Percentiles rank a stretch among this genome's conserved stretches.
These are phyloP conservation scores for Micractinium conductrix DNA, from an alignment of 139 green algal genomes.

Conservation along the genomic window DNA sequence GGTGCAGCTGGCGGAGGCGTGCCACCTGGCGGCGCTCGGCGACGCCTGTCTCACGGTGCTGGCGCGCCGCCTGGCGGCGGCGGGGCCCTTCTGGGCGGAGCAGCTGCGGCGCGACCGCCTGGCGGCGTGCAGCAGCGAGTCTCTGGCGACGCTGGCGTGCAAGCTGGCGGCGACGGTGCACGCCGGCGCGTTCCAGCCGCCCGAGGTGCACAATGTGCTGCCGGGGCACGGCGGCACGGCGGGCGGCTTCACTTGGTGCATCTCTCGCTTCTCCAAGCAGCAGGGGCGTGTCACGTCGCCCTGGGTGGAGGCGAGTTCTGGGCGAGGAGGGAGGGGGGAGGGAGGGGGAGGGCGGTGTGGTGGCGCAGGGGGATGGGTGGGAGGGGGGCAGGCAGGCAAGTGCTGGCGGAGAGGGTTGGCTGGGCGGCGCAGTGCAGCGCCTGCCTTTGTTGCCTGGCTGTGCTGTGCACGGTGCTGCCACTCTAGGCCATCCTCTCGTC, in stretches of 20 bases:
- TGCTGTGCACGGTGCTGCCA: no score
- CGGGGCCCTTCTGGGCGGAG: conserved; percentile 14
- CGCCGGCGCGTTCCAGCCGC: conserved; percentile 26
- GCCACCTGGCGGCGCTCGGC: conserved; percentile 1
- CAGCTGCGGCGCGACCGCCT: conserved; percentile 6
- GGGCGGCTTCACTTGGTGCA: conserved; percentile 26
- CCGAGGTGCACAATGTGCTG: not conserved
- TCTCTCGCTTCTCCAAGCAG: conserved; percentile 20
- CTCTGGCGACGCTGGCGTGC: conserved; percentile 18
- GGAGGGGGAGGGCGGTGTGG: not conserved
- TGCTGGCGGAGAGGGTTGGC: not conserved
- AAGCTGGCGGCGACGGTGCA: conserved; percentile 27
- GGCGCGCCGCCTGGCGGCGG: not conserved
- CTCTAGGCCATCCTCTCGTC: no score
- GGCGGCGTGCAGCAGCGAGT: conserved; percentile 1
- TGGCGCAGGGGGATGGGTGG: not conserved
- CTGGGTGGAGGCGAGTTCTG: conserved; percentile 5
- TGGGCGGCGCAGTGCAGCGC: no score
- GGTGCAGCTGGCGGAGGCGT: conserved; percentile 19
- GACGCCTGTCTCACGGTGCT: conserved; percentile 24
- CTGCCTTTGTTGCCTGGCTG: no score
- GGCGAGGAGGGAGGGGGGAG: not conserved
- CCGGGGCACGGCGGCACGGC: not conserved
- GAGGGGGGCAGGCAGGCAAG: not conserved
- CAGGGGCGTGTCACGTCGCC: not conserved